Conservation (phyloP, 805 yeast species). For the Kodamaea jinghongensis region DNA sequence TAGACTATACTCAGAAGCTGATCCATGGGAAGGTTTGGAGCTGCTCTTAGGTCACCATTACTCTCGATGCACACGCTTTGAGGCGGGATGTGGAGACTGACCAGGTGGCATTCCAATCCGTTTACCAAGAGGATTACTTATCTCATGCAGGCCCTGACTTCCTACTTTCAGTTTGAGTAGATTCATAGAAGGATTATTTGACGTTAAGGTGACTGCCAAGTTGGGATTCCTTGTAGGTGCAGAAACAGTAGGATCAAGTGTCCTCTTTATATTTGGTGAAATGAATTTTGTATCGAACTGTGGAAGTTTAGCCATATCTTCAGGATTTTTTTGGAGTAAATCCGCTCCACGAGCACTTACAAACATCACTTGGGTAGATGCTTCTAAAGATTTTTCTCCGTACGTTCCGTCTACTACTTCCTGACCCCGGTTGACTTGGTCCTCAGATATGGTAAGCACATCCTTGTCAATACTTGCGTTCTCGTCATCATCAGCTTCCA, state of each 20-base stretch:
- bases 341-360: conserved; percentile 67
- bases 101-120: conserved; percentile 37
- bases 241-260: conserved; percentile 67
- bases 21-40: too few species aligned
- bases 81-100: conserved; percentile 20
- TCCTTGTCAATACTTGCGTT: conserved; percentile 1
- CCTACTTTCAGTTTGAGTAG: not conserved
- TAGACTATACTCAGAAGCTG: too few species aligned
- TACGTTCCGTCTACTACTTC: conserved; percentile 16
- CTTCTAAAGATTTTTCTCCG: too few species aligned
- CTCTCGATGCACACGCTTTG: conserved; percentile 24
- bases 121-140: conserved; percentile 19
- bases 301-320: conserved; percentile 50
- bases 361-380: conserved; percentile 33
- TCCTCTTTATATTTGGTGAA: conserved; percentile 47
- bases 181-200: conserved; percentile 4
- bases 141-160: not conserved
- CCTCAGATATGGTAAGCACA: not conserved
- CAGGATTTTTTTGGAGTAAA: conserved; percentile 42
- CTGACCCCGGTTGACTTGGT: conserved; percentile 1
- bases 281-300: conserved; percentile 52
- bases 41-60: too few species aligned
- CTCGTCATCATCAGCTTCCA: conserved; percentile 19
- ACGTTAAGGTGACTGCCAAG: conserved; percentile 14
- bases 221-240: conserved; percentile 21